Evolutionary conservation across 345 rosid genomes (phyloP), one percentile per base, ranked within the genome.

Genomic region (Moricandia arvensis): DNA sequence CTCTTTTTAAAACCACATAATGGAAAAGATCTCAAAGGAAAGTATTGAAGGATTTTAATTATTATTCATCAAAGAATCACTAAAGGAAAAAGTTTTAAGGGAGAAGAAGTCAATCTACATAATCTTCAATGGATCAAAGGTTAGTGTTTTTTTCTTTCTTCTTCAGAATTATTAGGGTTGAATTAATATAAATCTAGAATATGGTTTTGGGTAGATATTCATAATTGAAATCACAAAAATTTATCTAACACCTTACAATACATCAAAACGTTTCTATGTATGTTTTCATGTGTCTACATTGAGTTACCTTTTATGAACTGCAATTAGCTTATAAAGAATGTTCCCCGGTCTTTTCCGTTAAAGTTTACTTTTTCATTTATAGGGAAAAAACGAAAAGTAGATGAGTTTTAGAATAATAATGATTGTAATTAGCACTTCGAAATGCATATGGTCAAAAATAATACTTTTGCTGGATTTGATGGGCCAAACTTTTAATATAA

Each of bases 271-370:
- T 54, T 63, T n/a, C 15, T 47, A 6, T 47, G 16, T 43, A 47
- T n/a, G 63, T 53, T 35, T 60, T 54, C 71, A 7, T 49, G 24
- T 7, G 57, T 7, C 57, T 47, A 6, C 57, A 49, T 7, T 63
- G 71, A 68, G 63, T 69, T 68, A 53, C 80, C 64, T 63, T 76
- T 70, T 69, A 63, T 70, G 66, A 58, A 69, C 71, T 69, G 7
- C 51, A 27, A 41, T 47, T 76, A 59, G 75, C 37, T 37, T 69
- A 37, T 75, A 27, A 60, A 16, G 64, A 16, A 68, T 63, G 71
- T 38, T 54, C 7, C 34, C 59, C 7, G 3, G 13, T 69, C 59
- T 69, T 55, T 63, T 54, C 29, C 37, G 3, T 70, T 76, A 41
- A n/a, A n/a, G 63, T 34, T 76, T 51, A 16, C 26, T n/a, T 67